phyloP scores from a whole-genome alignment of 495 filamentous ascomycete genomes.

The Penicillium cosmopolitanum region DNA sequence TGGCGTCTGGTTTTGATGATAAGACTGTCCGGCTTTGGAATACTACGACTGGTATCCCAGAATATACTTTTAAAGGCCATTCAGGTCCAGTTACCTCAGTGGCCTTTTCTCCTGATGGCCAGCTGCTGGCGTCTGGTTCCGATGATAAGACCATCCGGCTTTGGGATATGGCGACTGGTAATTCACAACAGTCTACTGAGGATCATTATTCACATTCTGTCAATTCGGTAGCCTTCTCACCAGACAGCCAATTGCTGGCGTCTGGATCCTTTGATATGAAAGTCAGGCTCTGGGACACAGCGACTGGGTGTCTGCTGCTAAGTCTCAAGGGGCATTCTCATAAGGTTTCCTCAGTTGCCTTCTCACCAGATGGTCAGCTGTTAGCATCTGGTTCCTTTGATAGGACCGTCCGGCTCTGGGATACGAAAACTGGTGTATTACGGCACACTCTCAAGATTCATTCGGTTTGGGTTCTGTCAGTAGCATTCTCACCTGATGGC shows the following conservation, averaged over 20 bases:
- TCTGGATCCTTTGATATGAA: conserved; percentile 13
- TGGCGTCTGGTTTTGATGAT: conserved; percentile 36
- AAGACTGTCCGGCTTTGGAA: conserved; percentile 44
- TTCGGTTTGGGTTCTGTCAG: no score
- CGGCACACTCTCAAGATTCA: no score
- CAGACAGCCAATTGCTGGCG: neutral
- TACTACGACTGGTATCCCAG: neutral
- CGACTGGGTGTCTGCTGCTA: neutral
- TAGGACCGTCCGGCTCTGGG: no score
- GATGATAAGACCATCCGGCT: conserved; percentile 40
- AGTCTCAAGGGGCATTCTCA: conserved; percentile 17
- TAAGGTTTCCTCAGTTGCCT: conserved; percentile 19
- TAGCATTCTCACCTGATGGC: no score
- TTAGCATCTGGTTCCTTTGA: no score
- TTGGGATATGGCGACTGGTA: conserved; percentile 30
- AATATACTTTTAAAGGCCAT: conserved; percentile 29
- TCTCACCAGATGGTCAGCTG: conserved; percentile 21
- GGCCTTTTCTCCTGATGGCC: conserved; percentile 30
- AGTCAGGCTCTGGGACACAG: conserved; percentile 8
- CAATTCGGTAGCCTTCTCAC: neutral
- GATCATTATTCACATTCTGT: conserved; percentile 19
- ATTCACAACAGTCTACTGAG: neutral
- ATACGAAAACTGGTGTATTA: no score
- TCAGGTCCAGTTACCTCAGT: conserved; percentile 13
- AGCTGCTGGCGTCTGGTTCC: conserved; percentile 33